Evolutionary conservation across 2,329 filamentous ascomycete species (phyloP), one percentile per base, ranked within the genome.

Genomic region (Emergomyces pasteurianus): DNA sequence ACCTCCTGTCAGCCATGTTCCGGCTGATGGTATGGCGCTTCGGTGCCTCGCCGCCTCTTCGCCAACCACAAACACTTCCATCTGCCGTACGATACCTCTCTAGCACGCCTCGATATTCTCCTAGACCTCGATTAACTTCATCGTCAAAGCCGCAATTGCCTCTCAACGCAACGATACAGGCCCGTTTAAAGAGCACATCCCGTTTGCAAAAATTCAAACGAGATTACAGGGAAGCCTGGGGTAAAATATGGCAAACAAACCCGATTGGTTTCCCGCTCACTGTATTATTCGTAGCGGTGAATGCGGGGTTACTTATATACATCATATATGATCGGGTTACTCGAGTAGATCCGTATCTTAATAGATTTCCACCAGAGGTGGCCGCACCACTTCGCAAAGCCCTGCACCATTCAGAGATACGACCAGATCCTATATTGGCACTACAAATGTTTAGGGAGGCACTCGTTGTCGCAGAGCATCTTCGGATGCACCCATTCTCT

Each of bases 391-490:
- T 99, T 54, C 89, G 94, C 38, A 84, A 86, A 66, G 94, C 91
- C 0, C 78, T 97, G 31, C 96, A 92, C 77, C 95, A 90, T 74
- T 89, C 86, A 65, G 92, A 94, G 69, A 83, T 87, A 65, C 80
- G 84, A 46, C 81, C 88, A 4, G 87, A 95, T 62, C 85, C 89
- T 2, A 82, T 87, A 62, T 81, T 88, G 60, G 92, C 92, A 0
- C 79, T 95, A 62, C 88, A 90, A 66, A 90, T 90, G 73, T 97
- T 96, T 73, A 86, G 86, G 68, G 82, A 88, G 65, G 91, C 92
- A 2, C 79, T 97, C 61, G 80, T 86, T 64, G 81, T 87, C 58
- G 90, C 90, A 61, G 78, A 85, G 57, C 85, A 90, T 68, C 70
- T 88, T 58, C 85, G 86, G 0, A 83, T 99, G 77, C 90, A 97